Evolutionary conservation across 768 basidiomycete species (phyloP), one percentile per base, ranked within the genome.

Genomic region (Pulveroboletus sp.): DNA sequence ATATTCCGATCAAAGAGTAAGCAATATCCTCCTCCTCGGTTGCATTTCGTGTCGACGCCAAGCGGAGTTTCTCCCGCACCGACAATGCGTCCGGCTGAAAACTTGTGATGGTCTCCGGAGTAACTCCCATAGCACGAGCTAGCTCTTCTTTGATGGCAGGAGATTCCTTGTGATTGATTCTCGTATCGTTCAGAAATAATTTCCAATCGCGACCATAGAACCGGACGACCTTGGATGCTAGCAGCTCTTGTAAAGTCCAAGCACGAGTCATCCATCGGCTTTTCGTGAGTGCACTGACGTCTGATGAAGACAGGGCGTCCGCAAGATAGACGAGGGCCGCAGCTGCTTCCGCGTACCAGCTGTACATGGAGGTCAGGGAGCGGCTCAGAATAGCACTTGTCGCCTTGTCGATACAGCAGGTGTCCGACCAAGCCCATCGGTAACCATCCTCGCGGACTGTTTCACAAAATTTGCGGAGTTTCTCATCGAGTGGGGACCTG

Each of bases 291-390:
- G 9, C 32, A 6, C 32, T 12, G n/a, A 14, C 10, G 4, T 34
- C 32, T 34, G 32, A 34, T 16, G 16, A 34, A 9, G 32, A 34
- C 6, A 34, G 32, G 32, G 12, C 32, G 12, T 34, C 32, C 12
- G 32, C 32, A 8, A 34, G 32, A 34, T n/a, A 34, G 32, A 34
- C 32, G 32, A 47, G 34, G 14, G 45, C 44, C 7, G 17, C 26
- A 9, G n/a, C 36, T 20, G 43, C 35, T 13, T 44, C 16, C 13
- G 36, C 29, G 30, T 50, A 50, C 49, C 49, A 50, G 16, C n/a
- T 17, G 17, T 44, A 50, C 49, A 50, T 50, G 10, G 47, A 49
- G 16, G 17, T 35, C 17, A 49, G 40, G 9, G 47, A 49, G 14
- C 29, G 47, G 20, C 19, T 40, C n/a, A 40, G n/a, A 4, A 41